Percentiles rank a stretch among this genome's conserved stretches.
phyloP scores from a whole-genome alignment of 163 green algal genomes.

The Chloromonas sp. region DNA sequence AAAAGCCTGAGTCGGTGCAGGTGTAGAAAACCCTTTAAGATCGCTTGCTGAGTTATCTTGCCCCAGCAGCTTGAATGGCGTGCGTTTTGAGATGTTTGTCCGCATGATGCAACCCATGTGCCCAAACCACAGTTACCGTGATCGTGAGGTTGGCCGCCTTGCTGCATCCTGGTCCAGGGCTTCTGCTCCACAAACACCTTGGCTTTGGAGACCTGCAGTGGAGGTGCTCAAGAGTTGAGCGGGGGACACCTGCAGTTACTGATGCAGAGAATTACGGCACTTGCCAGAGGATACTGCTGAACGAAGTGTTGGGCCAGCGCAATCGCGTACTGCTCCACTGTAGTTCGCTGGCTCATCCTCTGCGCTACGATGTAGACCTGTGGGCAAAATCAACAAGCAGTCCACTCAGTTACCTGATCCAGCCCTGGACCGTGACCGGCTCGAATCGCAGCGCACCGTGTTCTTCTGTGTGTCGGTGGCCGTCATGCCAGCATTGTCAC shows the following conservation, averaged over 20 bases:
- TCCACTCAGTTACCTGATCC: background rate
- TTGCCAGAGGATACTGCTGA: conserved; percentile 64
- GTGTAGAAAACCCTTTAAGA: no score
- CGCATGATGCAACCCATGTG: no score
- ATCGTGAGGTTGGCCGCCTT: conserved; percentile 60
- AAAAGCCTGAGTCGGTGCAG: no score
- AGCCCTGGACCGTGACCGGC: background rate
- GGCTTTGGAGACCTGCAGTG: conserved; percentile 63
- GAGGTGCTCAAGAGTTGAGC: background rate
- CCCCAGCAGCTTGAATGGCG: no score
- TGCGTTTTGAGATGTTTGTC: no score
- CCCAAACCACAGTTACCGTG: conserved; percentile 20
- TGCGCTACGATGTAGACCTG: conserved; percentile 93
- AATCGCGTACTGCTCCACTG: conserved; percentile 82
- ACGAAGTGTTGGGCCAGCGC: conserved; percentile 83
- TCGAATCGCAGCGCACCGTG: conserved; percentile 42
- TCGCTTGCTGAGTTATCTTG: no score
- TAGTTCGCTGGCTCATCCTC: conserved; percentile 56
- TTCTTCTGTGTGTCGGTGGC: conserved; percentile 95
- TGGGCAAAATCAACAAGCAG: background rate
- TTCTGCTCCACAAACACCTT: conserved; percentile 84
- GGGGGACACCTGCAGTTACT: background rate
- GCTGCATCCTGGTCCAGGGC: conserved; percentile 70
- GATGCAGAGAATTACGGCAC: no score
- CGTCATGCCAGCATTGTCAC: conserved; percentile 71